Base-by-base conservation (phyloP, 768 basidiomycete species). In the Pholiota conissans region DNA sequence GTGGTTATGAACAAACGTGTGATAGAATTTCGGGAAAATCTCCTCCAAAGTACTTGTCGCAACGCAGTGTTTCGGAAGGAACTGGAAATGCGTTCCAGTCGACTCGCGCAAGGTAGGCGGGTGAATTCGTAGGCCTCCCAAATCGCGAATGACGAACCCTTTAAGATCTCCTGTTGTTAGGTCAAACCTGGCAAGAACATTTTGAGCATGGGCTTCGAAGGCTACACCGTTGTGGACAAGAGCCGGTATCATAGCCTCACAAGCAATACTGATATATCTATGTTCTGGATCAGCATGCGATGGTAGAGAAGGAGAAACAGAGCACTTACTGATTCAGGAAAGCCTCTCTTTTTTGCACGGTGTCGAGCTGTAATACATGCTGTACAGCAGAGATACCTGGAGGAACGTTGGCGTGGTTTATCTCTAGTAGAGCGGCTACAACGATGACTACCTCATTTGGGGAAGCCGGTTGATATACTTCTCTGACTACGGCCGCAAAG, bases 181-280 rank as follows among this genome's bases (percentile, higher is more conserved):
- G 57, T 82, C 74, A 54, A 82, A 76, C 20, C 83, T 80, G 34
- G 76, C 74, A 6, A 83, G 76, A 16, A 79, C 73, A 62, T 84
- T 85, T 58, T 85, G 84, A 1, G 83, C 81, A 65, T 85, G 84
- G 9, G 82, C 84, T 68, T 85, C 84, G 51, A 85, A 83, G 6
- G 80, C 79, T n/a, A 84, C 79, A 3, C 83, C 83, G 49, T 85
- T 82, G 39, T 78, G 55, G 13, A 85, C 67, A 35, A 83, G 66
- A 4, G 82, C 75, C 10, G 84, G 83, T 54, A 84, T 68, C 16
- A 85, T 68, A 2, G 82, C 83, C 29, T 75, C 72, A 49, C 82
- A 79, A 4, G 80, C 77, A n/a, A 82, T 67, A 26, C 75, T 71
- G 47, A 83, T 71, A 56, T 84, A 85, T 49, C 84, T 83, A 55